Evolutionary conservation across 2,329 filamentous ascomycete genomes (phyloP), one percentile per base, ranked within the genome.

Genomic region (Bipolaris sorokiniana): DNA sequence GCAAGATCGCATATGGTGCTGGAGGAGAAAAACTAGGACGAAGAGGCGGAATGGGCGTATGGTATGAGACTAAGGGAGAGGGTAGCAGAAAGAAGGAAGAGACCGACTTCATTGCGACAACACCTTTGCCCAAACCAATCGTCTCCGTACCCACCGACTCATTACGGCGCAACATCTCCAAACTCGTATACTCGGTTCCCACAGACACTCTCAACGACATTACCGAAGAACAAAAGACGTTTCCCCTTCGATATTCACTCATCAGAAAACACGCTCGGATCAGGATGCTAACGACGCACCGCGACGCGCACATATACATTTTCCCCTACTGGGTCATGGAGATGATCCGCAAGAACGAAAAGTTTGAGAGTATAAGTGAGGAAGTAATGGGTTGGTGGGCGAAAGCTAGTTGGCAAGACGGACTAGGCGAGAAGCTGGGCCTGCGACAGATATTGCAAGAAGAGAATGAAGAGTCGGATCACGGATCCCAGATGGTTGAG

Each of bases 311-410:
- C 72, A 89, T 98, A 56, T 99, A 99, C 77, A 87, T 99, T 61
- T 91, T 99, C 65, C 95, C 95, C 0, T 87, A 87, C 64, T 98
- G 95, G 94, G 85, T 96, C 7, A 85, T 97, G 69, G 89, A 96
- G 51, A 90, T 97, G 75, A 86, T 96, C 40, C 85, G 86, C 56
- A 82, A 84, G 60, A 96, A 97, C 68, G 89, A 93, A 28, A 87
- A 85, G 10, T 86, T 99, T 61, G 91, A 97, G 68, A 96, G 89
- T 54, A 88, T 99, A 46, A 90, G 90, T 31, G 94, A 98, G 75
- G 94, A 98, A 70, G 87, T 97, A 5, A 82, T 98, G 15, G 92
- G 93, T 6, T 97, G 91, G 90, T 97, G 93, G 92, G 91, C 93
- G 33, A 98, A 98, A 75, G 88, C 94, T 0, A 88, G 88, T 52